A percentile compares a stretch with the other conserved stretches of the same genome.
Conservation (phyloP, 257 asterid genomes). For the Solanum lycopersicoides region DNA sequence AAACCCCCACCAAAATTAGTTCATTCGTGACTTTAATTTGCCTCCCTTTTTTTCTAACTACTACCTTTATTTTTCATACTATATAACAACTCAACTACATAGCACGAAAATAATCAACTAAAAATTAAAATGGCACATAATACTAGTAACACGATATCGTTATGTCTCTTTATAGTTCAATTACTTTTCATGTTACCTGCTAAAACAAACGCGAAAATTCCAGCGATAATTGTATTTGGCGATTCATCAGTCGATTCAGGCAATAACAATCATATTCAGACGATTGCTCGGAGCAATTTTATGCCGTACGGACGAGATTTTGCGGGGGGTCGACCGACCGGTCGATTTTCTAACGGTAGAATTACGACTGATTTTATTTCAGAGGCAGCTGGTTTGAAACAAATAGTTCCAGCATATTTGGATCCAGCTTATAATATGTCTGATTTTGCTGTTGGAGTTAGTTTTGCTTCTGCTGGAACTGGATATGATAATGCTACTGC, state of each 20-base stretch:
- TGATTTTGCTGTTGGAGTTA: slow-evolving; percentile 68
- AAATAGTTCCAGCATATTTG: slow-evolving; percentile 64
- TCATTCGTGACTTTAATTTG: not conserved
- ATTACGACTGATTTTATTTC: slow-evolving; percentile 71
- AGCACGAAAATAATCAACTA: not conserved
- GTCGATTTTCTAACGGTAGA: slow-evolving; percentile 77
- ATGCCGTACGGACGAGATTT: slow-evolving; percentile 79
- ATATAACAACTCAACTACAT: not conserved
- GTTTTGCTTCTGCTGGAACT: slow-evolving; percentile 92
- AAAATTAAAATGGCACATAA: not conserved
- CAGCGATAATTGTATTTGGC: slow-evolving; percentile 73
- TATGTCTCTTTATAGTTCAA: not conserved
- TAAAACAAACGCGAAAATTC: slow-evolving; percentile 24
- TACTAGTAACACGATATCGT: not conserved
- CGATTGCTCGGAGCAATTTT: slow-evolving; percentile 68
- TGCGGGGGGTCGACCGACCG: slow-evolving; percentile 54
- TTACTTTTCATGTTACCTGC: not conserved
- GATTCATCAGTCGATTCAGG: slow-evolving; percentile 95
- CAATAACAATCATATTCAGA: slow-evolving; percentile 59
- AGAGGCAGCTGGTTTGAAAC: slow-evolving; percentile 57
- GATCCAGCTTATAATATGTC: slow-evolving; percentile 66
- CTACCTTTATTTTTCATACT: not conserved
- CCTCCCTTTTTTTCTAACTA: not conserved
- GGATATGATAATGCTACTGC: slow-evolving; percentile 83
- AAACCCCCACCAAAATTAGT: not conserved